phyloP scores from a whole-genome alignment of 306 rosid species.

The Trifolium dubium region DNA sequence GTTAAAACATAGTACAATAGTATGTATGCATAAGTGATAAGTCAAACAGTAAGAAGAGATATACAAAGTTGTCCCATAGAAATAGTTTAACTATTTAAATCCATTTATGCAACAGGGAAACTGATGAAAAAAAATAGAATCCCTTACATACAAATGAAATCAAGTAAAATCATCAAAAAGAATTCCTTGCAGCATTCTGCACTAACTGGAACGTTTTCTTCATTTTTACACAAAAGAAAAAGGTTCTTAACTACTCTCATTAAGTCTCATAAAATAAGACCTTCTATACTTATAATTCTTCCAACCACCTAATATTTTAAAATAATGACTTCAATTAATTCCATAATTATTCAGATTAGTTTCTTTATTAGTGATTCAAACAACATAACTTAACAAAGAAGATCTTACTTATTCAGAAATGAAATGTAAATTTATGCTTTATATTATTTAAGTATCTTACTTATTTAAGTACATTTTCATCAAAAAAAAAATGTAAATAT shows the following conservation, averaged over 20 bases:
- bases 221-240: not conserved
- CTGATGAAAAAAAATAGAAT: constrained; percentile 15
- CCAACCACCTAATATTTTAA: constrained; percentile 29
- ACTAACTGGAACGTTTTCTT: constrained; percentile 5
- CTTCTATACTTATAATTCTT: constrained; percentile 26
- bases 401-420: constrained; percentile 19
- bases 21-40: constrained; percentile 9
- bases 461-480: not conserved
- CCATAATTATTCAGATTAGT: not conserved
- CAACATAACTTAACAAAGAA: constrained; percentile 13
- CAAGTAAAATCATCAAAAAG: constrained; percentile 6
- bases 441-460: not conserved
- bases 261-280: constrained; percentile 18
- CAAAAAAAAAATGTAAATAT: constrained; percentile 20
- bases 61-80: constrained; percentile 13
- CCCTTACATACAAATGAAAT: constrained; percentile 17
- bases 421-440: constrained; percentile 20
- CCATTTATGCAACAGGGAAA: constrained; percentile 29
- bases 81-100: constrained; percentile 23
- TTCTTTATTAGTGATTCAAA: constrained; percentile 30
- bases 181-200: constrained; percentile 17
- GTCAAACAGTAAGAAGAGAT: constrained; percentile 11
- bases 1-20: constrained; percentile 25
- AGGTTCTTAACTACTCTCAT: constrained; percentile 17
- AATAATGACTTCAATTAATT: constrained; percentile 17